These are phyloP conservation scores for Lentithecium fluviatile DNA, from an alignment of 495 filamentous ascomycete genomes.

Conservation along the genomic window DNA sequence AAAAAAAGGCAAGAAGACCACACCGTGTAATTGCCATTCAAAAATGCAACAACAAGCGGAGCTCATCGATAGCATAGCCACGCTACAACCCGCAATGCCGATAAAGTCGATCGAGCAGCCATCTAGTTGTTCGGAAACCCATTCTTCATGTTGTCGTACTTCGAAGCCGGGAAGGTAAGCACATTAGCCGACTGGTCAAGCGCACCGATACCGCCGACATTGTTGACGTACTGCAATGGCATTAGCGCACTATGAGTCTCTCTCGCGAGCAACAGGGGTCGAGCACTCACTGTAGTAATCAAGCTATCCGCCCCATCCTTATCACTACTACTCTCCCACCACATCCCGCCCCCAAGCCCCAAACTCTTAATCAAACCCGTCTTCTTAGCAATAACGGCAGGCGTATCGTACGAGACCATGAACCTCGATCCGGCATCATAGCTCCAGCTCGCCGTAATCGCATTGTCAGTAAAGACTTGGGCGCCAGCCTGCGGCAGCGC, in stretches of 20 bases:
- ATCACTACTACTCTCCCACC: conserved; percentile 85
- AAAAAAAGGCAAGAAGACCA: no score
- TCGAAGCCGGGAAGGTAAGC: conserved; percentile 27
- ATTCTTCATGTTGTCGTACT: conserved; percentile 36
- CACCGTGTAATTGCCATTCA: no score
- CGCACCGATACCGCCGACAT: conserved; percentile 25
- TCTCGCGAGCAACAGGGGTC: not conserved
- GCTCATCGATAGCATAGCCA: not conserved
- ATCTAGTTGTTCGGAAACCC: conserved; percentile 23
- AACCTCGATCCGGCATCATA: conserved; percentile 59
- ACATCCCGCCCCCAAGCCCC: conserved; percentile 79
- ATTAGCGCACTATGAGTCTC: not conserved
- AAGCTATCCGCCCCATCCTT: conserved; percentile 48
- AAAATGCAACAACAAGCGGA: no score
- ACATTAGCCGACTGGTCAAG: conserved; percentile 31
- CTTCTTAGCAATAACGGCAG: conserved; percentile 59
- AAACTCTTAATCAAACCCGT: conserved; percentile 60
- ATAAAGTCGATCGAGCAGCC: not conserved
- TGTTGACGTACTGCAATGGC: conserved; percentile 17
- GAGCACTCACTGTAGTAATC: conserved; percentile 27
- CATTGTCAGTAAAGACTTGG: conserved; percentile 48
- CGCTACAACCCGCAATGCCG: not conserved
- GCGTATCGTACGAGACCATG: conserved; percentile 75
- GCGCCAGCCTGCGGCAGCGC: conserved; percentile 56
- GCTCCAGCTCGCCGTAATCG: conserved; percentile 64